Conservation (phyloP, 345 rosid genomes). For the Boechera retrofracta region DNA sequence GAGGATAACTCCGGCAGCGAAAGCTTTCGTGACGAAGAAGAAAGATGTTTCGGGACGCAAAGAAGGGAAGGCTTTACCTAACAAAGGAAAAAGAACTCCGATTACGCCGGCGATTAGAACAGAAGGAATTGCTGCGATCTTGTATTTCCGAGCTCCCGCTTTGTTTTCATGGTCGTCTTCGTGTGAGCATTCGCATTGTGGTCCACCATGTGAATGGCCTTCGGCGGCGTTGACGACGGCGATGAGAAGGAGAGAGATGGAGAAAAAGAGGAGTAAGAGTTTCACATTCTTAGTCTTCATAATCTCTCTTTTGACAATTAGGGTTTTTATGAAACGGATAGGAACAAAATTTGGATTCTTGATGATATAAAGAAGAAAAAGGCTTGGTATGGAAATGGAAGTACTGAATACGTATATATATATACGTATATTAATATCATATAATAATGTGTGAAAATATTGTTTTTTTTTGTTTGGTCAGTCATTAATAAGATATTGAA, state of each 20-base stretch:
- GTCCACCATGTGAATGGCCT: constrained; percentile 37
- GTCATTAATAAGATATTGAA: constrained; percentile 16
- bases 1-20: constrained; percentile 60
- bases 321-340: constrained; percentile 1
- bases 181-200: constrained; percentile 43
- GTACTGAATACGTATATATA: constrained; percentile 11
- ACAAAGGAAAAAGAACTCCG: constrained; percentile 43
- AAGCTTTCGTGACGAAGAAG: constrained; percentile 55
- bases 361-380: constrained; percentile 3
- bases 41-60: constrained; percentile 46
- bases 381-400: constrained; percentile 12
- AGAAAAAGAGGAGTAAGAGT: constrained; percentile 28
- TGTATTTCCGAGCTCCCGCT: constrained; percentile 42
- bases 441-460: not conserved
- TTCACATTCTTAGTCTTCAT: constrained; percentile 29
- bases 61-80: constrained; percentile 44
- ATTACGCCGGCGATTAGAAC: constrained; percentile 32
- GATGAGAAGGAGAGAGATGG: constrained; percentile 29
- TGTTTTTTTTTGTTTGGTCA: not conserved
- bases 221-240: constrained; percentile 3
- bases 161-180: constrained; percentile 37
- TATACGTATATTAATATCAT: constrained; percentile 4
- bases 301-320: not conserved
- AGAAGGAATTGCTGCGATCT: constrained; percentile 41
- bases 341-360: not conserved